Evolutionary conservation across 495 filamentous ascomycete genomes (phyloP).

Genomic region (Penicillium psychrofluorescens): DNA sequence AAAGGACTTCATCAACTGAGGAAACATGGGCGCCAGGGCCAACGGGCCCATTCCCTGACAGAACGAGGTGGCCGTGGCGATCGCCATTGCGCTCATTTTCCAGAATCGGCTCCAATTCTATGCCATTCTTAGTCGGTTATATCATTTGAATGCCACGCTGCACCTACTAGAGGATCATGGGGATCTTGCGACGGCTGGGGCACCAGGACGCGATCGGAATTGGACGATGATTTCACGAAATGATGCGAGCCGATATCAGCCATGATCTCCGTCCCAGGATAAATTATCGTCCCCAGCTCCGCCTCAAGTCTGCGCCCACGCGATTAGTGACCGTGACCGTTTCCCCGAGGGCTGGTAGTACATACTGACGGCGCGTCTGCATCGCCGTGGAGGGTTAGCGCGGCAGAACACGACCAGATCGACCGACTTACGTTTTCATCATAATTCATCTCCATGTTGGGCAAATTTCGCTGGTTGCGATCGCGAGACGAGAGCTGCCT

Average conservation of each 20-base stretch:
- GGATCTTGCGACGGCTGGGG: slow-evolving; percentile 44
- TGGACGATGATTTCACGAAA: slow-evolving; percentile 45
- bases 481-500: background rate
- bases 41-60: slow-evolving; percentile 53
- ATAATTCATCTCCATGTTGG: slow-evolving; percentile 36
- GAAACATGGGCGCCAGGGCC: slow-evolving; percentile 51
- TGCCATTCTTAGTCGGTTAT: no score
- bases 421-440: slow-evolving; percentile 22
- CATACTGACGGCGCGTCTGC: slow-evolving; percentile 25
- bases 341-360: background rate
- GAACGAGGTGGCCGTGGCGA: slow-evolving; percentile 44
- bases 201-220: slow-evolving; percentile 40
- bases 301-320: slow-evolving; percentile 22
- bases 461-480: background rate
- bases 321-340: no score
- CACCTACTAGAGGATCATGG: slow-evolving; percentile 36
- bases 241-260: slow-evolving; percentile 51
- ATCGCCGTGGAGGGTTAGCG: no score
- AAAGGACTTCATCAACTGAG: slow-evolving; percentile 48
- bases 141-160: background rate
- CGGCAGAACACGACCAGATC: no score
- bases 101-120: slow-evolving; percentile 37
- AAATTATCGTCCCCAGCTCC: slow-evolving; percentile 48
- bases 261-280: slow-evolving; percentile 60
- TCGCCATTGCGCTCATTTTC: slow-evolving; percentile 38